phyloP scores from a whole-genome alignment of 306 rosid species.

The Cicer cuneatum region DNA sequence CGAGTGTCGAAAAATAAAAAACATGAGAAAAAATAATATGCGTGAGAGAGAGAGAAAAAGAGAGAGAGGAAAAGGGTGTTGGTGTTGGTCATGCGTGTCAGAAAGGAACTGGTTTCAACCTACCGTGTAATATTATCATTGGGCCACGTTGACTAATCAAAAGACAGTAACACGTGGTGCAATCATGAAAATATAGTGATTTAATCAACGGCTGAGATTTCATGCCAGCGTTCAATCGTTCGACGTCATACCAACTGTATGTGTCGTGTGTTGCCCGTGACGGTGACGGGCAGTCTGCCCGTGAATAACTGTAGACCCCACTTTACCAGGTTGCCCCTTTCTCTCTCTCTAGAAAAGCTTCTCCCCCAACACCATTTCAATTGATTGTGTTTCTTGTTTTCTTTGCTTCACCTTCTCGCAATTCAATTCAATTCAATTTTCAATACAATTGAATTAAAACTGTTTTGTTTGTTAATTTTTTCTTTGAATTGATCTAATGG shows the following conservation, averaged over 20 bases:
- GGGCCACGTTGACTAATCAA: slow-evolving; percentile 51
- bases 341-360: slow-evolving; percentile 49
- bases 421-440: neutral
- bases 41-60: neutral
- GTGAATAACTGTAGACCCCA: slow-evolving; percentile 67
- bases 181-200: neutral
- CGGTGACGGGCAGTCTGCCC: slow-evolving; percentile 82
- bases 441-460: neutral
- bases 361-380: slow-evolving; percentile 30
- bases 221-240: slow-evolving; percentile 44
- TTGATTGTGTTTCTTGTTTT: neutral
- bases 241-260: slow-evolving; percentile 83
- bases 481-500: slow-evolving; percentile 45
- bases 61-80: slow-evolving; percentile 42
- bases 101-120: slow-evolving; percentile 41
- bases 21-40: neutral
- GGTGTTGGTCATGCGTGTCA: slow-evolving; percentile 68
- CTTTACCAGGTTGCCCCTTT: slow-evolving; percentile 12
- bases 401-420: too few relatives aligned
- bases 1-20: neutral
- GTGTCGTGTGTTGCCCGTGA: slow-evolving; percentile 77
- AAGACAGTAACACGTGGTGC: slow-evolving; percentile 51
- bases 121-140: slow-evolving; percentile 44
- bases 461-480: neutral
- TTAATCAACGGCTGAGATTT: slow-evolving; percentile 45